Evolutionary conservation across 345 rosid genomes (phyloP).

Genomic region (Salix purpurea): DNA sequence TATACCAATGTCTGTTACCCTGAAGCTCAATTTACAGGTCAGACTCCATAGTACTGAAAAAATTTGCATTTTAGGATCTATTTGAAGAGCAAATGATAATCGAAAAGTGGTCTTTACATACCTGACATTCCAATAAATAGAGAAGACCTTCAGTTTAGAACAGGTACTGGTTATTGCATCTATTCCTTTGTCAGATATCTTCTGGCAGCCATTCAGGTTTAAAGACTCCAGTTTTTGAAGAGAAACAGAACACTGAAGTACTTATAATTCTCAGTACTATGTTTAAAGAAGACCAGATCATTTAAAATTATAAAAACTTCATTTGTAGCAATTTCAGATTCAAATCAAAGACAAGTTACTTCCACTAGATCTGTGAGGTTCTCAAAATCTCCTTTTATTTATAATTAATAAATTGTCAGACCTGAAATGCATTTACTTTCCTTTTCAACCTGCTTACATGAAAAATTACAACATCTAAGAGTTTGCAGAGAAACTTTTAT

Average conservation of each 20-base stretch:
- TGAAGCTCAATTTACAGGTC: slow-evolving; percentile 27
- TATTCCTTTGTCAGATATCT: slow-evolving; percentile 81
- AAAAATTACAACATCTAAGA: neutral
- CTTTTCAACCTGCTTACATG: neutral
- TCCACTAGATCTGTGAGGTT: neutral
- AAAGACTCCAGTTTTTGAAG: slow-evolving; percentile 63
- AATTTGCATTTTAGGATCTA: slow-evolving; percentile 8
- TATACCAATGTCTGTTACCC: slow-evolving; percentile 62
- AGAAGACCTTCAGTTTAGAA: slow-evolving; percentile 62
- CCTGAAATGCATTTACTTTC: neutral
- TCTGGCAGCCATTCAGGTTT: slow-evolving; percentile 91
- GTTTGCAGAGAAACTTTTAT: neutral
- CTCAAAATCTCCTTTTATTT: neutral
- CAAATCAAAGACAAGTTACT: slow-evolving; percentile 1
- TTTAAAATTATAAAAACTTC: neutral
- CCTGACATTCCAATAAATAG: slow-evolving; percentile 96
- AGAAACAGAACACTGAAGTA: slow-evolving; percentile 46
- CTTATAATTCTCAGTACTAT: neutral
- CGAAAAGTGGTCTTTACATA: slow-evolving; percentile 25
- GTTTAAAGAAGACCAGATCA: neutral
- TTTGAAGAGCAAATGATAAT: neutral
- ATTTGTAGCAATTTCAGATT: neutral
- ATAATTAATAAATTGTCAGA: neutral
- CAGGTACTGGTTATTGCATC: slow-evolving; percentile 60
- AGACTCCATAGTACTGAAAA: slow-evolving; percentile 8